phyloP scores from a whole-genome alignment of 192 early-diverging fungal species.

The Jimgerdemannia flammicorona region DNA sequence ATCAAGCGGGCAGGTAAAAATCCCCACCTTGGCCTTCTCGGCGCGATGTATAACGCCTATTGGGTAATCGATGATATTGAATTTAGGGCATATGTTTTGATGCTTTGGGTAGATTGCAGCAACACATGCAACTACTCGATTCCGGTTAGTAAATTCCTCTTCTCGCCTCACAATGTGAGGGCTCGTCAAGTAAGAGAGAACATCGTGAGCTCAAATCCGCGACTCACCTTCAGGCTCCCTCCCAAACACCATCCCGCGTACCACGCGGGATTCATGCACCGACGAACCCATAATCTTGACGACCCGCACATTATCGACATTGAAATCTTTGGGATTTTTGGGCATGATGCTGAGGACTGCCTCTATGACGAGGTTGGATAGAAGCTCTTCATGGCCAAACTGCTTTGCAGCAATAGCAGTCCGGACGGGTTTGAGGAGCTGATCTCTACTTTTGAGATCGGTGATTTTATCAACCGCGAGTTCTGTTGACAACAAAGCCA shows the following conservation, averaged over 20 bases:
- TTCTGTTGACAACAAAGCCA: slow-evolving; percentile 31
- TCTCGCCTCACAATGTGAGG: too few relatives aligned
- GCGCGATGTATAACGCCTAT: slow-evolving; percentile 62
- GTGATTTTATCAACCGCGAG: slow-evolving; percentile 65
- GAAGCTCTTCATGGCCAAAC: slow-evolving; percentile 91
- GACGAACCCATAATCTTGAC: slow-evolving; percentile 96
- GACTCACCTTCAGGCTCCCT: slow-evolving; percentile 77
- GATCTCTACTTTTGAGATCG: slow-evolving; percentile 41
- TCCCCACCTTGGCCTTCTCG: slow-evolving; percentile 87
- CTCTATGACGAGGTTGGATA: slow-evolving; percentile 76
- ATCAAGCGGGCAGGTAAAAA: slow-evolving; percentile 93
- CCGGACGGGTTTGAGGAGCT: slow-evolving; percentile 72
- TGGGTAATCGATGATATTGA: neutral
- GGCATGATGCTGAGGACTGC: slow-evolving; percentile 90
- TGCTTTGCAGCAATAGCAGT: slow-evolving; percentile 90
- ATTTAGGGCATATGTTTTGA: neutral
- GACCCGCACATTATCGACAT: slow-evolving; percentile 92
- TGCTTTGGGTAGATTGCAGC: too few relatives aligned
- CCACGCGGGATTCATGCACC: slow-evolving; percentile 84
- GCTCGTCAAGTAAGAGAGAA: too few relatives aligned
- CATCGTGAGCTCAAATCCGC: neutral
- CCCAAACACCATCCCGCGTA: slow-evolving; percentile 97
- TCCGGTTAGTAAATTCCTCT: too few relatives aligned
- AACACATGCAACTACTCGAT: too few relatives aligned
- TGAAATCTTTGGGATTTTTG: slow-evolving; percentile 81